Conservation (phyloP, 2,329 filamentous ascomycete species). For the Pochonia chlamydosporia region DNA sequence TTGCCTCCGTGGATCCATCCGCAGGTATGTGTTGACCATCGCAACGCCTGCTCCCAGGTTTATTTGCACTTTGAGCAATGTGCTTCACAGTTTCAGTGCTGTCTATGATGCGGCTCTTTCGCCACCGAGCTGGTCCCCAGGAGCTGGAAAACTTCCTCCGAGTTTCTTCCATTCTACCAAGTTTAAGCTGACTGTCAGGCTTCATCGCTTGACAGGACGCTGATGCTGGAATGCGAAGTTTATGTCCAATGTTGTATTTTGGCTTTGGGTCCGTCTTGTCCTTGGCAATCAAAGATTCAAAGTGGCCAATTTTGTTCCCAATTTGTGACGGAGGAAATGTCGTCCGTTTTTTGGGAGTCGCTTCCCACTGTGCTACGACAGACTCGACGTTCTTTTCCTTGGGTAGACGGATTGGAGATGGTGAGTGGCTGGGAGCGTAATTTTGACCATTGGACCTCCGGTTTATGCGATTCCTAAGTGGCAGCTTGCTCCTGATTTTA, state of each 20-base stretch:
- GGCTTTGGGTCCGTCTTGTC: background rate
- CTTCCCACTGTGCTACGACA: constrained; percentile 1
- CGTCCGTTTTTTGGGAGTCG: background rate
- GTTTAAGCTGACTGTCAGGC: background rate
- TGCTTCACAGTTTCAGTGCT: background rate
- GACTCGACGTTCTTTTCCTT: background rate
- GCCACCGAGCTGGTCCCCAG: constrained; percentile 7
- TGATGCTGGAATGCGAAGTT: background rate
- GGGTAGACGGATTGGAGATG: background rate
- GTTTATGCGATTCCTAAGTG: background rate
- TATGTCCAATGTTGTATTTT: constrained; percentile 2
- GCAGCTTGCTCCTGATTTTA: background rate
- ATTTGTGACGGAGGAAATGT: background rate
- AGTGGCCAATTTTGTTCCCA: constrained; percentile 7
- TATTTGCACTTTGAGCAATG: background rate
- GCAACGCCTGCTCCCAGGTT: background rate
- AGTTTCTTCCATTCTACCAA: background rate
- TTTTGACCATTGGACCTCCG: background rate
- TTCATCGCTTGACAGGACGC: constrained; percentile 1
- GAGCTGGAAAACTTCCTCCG: constrained; percentile 6
- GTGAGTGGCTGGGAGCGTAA: background rate
- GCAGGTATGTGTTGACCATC: background rate
- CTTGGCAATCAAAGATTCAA: constrained; percentile 7
- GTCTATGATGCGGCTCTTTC: background rate
- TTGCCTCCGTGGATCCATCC: background rate